Conservation (phyloP, 2,329 filamentous ascomycete species). For the Mycosphaerella arachidis region DNA sequence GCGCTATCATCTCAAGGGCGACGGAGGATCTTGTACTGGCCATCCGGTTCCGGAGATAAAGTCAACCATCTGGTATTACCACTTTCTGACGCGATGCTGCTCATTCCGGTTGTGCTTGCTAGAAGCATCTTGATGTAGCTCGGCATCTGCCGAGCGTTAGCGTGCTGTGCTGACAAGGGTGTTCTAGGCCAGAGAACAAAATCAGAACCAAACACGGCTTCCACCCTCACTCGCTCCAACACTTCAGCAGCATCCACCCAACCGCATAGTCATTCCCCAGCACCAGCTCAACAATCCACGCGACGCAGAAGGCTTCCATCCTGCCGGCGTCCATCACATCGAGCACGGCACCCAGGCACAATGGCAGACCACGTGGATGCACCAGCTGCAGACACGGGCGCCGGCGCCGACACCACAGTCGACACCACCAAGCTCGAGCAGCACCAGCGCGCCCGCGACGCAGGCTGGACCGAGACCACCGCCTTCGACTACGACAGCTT, state of each 20-base stretch:
- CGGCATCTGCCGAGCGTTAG: background rate
- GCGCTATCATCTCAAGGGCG: background rate
- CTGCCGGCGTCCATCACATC: background rate
- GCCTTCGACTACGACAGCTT: slow-evolving; percentile 29
- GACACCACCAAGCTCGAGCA: slow-evolving; percentile 1
- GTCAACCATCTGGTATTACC: background rate
- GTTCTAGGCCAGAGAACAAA: background rate
- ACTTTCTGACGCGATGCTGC: background rate
- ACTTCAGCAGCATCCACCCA: too few species aligned
- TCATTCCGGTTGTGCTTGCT: background rate
- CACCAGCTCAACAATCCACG: too few species aligned
- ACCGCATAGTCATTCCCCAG: too few species aligned
- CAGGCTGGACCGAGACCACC: slow-evolving; percentile 27
- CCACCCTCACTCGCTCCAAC: too few species aligned
- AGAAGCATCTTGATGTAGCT: background rate
- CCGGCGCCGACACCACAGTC: background rate
- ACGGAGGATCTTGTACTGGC: background rate
- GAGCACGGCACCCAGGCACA: background rate
- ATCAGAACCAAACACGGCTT: too few species aligned
- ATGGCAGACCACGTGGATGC: background rate
- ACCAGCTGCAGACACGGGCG: background rate
- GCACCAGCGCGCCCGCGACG: slow-evolving; percentile 12
- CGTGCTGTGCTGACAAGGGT: background rate
- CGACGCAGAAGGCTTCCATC: too few species aligned
- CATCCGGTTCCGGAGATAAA: background rate